Evolutionary conservation across 2,329 filamentous ascomycete genomes (phyloP).

Genomic region (Xylaria sp.): DNA sequence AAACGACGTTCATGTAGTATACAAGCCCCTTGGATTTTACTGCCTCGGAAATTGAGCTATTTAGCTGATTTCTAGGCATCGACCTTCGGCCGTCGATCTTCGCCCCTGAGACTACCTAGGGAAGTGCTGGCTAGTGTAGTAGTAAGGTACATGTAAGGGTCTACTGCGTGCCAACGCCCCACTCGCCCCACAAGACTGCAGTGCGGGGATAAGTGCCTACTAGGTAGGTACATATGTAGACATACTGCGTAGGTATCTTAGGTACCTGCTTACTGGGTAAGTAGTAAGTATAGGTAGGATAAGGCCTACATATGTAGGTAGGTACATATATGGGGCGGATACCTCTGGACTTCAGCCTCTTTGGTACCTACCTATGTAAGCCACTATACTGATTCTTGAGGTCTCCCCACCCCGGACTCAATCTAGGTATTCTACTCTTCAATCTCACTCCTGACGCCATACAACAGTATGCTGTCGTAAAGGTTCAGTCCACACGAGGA

Average conservation of each 20-base stretch:
- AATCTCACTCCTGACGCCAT: background rate
- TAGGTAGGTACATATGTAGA: constrained; percentile 1
- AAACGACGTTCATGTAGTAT: too few relatives aligned
- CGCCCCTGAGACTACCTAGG: background rate
- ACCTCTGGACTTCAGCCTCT: constrained; percentile 1
- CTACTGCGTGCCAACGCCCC: background rate
- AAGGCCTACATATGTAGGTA: too few relatives aligned
- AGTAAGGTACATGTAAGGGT: background rate
- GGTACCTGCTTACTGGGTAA: too few relatives aligned
- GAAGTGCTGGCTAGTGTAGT: background rate
- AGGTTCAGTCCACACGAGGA: background rate
- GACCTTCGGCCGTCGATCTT: background rate
- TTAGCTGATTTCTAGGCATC: background rate
- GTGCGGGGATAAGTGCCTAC: background rate
- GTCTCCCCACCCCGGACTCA: too few relatives aligned
- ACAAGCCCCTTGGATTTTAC: too few relatives aligned
- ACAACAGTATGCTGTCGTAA: background rate
- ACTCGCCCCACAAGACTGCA: constrained; percentile 8
- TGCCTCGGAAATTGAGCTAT: too few relatives aligned
- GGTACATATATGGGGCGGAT: too few relatives aligned
- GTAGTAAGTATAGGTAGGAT: too few relatives aligned
- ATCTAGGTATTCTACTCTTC: background rate
- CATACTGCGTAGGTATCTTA: too few relatives aligned
- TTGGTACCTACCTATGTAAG: too few relatives aligned
- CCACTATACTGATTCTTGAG: too few relatives aligned